Conservation (phyloP, 441 rosid genomes). For the Lepidium campestre region DNA sequence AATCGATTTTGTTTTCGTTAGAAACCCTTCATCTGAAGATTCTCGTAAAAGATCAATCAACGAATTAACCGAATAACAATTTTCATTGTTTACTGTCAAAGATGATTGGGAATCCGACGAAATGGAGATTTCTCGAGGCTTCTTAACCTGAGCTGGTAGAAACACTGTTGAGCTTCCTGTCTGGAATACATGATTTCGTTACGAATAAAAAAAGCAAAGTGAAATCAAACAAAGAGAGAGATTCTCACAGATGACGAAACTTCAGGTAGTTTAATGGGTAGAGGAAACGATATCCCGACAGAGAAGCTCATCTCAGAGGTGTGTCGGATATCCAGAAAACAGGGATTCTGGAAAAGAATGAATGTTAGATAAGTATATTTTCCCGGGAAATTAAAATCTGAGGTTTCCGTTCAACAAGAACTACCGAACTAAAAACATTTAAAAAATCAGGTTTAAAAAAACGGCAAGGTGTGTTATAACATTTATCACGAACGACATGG, state of each 20-base stretch:
- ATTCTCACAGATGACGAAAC: constrained; percentile 17
- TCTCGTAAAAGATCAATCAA: constrained; percentile 29
- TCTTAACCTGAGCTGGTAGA: not conserved
- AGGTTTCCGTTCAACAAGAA: not conserved
- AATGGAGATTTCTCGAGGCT: not conserved
- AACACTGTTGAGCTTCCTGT: constrained; percentile 18
- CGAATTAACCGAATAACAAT: constrained; percentile 6
- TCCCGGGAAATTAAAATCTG: constrained; percentile 13
- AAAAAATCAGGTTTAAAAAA: not conserved
- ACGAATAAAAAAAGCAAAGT: not conserved
- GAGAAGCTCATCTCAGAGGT: constrained; percentile 8
- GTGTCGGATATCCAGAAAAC: not conserved
- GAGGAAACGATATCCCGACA: constrained; percentile 11
- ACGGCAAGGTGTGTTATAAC: constrained; percentile 6
- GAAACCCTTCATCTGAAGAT: constrained; percentile 18
- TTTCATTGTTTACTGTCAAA: not conserved
- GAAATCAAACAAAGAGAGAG: not conserved
- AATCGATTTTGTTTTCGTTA: constrained; percentile 23
- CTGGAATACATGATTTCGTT: not conserved
- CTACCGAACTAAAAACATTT: not conserved
- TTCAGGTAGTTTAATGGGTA: not conserved
- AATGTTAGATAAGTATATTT: not conserved
- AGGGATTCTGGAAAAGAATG: not conserved
- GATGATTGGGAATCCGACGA: not conserved
- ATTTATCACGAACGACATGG: not conserved